Evolutionary conservation across 2,329 filamentous ascomycete genomes (phyloP).

Genomic region (Monascus ruber): DNA sequence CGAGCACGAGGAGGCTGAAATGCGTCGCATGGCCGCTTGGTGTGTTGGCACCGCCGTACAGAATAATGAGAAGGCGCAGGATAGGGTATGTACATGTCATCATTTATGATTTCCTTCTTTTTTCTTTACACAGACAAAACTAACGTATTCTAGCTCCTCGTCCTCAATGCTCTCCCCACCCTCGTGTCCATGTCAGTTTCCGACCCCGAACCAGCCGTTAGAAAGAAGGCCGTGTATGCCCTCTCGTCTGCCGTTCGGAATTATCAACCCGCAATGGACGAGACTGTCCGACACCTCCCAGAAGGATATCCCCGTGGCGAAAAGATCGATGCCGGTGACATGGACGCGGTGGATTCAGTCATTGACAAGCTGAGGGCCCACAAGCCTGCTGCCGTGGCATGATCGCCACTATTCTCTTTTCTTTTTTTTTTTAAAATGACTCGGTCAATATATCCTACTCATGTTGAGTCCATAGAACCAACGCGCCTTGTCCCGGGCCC

Average conservation of each 20-base stretch:
- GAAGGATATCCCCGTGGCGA: slow-evolving; percentile 45
- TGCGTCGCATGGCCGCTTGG: slow-evolving; percentile 83
- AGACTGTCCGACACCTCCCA: slow-evolving; percentile 55
- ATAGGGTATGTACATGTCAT: slow-evolving; percentile 40
- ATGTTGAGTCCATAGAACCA: no score
- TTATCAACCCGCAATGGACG: slow-evolving; percentile 64
- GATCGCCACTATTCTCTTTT: slow-evolving; percentile 1
- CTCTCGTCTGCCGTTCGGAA: slow-evolving; percentile 79
- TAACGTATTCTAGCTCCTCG: slow-evolving; percentile 34
- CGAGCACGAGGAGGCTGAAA: slow-evolving; percentile 54
- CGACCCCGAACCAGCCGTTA: slow-evolving; percentile 51
- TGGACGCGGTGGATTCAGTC: slow-evolving; percentile 71
- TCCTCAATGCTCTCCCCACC: slow-evolving; percentile 54
- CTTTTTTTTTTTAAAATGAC: no score
- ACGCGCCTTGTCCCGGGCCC: no score
- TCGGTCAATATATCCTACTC: no score
- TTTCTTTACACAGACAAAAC: slow-evolving; percentile 35
- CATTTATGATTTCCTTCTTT: slow-evolving; percentile 1
- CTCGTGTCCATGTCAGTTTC: slow-evolving; percentile 56
- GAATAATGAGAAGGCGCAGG: slow-evolving; percentile 82
- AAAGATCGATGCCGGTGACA: slow-evolving; percentile 69
- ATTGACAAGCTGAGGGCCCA: slow-evolving; percentile 55
- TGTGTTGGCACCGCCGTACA: slow-evolving; percentile 90
- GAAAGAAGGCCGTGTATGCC: slow-evolving; percentile 82
- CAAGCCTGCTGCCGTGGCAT: slow-evolving; percentile 15